These are phyloP conservation scores for Candida labiduridarum DNA, from an alignment of 1,139 yeast species.

Conservation along the genomic window DNA sequence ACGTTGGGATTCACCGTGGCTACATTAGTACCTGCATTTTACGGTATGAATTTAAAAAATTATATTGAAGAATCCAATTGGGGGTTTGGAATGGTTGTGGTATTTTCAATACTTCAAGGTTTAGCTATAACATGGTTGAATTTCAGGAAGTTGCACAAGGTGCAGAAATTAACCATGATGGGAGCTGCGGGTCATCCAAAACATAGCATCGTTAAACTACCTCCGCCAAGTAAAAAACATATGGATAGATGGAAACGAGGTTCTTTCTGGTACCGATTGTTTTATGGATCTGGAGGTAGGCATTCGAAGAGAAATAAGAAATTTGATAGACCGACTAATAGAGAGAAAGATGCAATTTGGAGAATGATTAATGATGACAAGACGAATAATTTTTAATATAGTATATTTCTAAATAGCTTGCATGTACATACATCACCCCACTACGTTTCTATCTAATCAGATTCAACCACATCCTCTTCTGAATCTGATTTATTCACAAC, in stretches of 20 bases:
- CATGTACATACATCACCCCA: not conserved
- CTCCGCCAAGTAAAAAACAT: slow-evolving; percentile 6
- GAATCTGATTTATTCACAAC: slow-evolving; percentile 35
- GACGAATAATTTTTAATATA: slow-evolving; percentile 17
- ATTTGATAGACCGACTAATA: slow-evolving; percentile 40
- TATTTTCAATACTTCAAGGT: slow-evolving; percentile 49
- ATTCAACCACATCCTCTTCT: slow-evolving; percentile 28
- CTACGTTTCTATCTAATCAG: slow-evolving; percentile 20
- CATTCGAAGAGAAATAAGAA: slow-evolving; percentile 19
- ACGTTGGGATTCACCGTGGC: slow-evolving; percentile 86
- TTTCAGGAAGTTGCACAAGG: slow-evolving; percentile 52
- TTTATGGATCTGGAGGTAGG: slow-evolving; percentile 30
- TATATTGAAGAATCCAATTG: slow-evolving; percentile 75
- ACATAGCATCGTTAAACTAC: not conserved
- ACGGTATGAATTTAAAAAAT: slow-evolving; percentile 94
- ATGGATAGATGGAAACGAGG: slow-evolving; percentile 3
- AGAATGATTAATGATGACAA: slow-evolving; percentile 72
- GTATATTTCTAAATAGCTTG: slow-evolving; percentile 7
- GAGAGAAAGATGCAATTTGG: slow-evolving; percentile 68
- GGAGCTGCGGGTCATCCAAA: slow-evolving; percentile 18
- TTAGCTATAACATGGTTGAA: slow-evolving; percentile 42
- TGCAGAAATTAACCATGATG: slow-evolving; percentile 72
- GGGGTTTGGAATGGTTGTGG: slow-evolving; percentile 68
- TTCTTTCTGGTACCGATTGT: slow-evolving; percentile 25
- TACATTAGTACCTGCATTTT: slow-evolving; percentile 61